Evolutionary conservation across 331 rosid genomes (phyloP).

Genomic region (Erythrophleum ivorense): DNA sequence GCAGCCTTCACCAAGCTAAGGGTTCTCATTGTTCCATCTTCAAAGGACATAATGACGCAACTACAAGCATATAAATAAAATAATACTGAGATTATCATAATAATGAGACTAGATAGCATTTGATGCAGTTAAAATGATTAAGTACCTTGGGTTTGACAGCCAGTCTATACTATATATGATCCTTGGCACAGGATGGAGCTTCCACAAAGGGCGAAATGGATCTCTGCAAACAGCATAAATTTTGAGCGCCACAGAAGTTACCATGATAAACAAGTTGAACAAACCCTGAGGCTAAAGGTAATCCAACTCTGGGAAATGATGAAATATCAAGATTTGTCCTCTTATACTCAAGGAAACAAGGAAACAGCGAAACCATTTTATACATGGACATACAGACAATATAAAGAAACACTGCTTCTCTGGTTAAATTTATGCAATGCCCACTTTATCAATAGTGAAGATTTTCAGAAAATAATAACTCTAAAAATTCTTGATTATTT

Average conservation of each 20-base stretch:
- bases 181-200: constrained; percentile 66
- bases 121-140: constrained; percentile 18
- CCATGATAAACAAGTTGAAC: constrained; percentile 32
- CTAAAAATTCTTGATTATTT: neutral
- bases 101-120: constrained; percentile 34
- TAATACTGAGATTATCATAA: constrained; percentile 27
- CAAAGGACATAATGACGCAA: constrained; percentile 81
- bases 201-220: constrained; percentile 91
- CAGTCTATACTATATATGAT: constrained; percentile 85
- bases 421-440: constrained; percentile 17
- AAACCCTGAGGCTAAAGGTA: constrained; percentile 14
- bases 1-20: constrained; percentile 82
- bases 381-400: constrained; percentile 28
- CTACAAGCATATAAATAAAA: constrained; percentile 55
- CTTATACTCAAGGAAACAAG: neutral
- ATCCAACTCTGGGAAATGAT: neutral
- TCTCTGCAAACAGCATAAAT: constrained; percentile 58
- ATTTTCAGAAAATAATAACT: neutral
- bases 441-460: constrained; percentile 26
- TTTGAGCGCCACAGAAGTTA: constrained; percentile 35
- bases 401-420: constrained; percentile 26
- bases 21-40: constrained; percentile 87
- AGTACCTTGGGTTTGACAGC: constrained; percentile 83
- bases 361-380: constrained; percentile 18
- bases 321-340: constrained; percentile 8